Base-by-base conservation (phyloP, 2,329 filamentous ascomycete genomes). In the Beauveria sp. region DNA sequence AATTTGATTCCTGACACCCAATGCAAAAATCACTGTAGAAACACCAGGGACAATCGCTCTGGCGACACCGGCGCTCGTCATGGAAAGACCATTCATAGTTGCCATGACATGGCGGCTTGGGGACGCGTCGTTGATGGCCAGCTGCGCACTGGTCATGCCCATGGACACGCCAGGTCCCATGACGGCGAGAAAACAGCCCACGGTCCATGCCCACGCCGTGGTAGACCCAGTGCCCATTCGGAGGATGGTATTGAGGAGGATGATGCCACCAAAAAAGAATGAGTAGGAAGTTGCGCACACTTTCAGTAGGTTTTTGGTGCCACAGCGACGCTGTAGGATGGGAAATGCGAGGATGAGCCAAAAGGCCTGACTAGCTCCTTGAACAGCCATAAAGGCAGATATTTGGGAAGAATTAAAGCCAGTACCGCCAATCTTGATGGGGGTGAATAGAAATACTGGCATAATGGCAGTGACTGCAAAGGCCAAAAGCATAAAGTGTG, bases 301-400 rank as follows among this genome's bases (percentile, higher is more conserved):
- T 4, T 81, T 79, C 62, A 93, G 74, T 0, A 92, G 76, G 3
- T 79, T 81, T 24, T 84, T 86, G 5, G 89, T 91, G 7, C 89
- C 88, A n/a, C 85, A 71, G 24, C 82, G 82, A 43, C 73, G 76
- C 68, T 93, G 89, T 1, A 92, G 71, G 0, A 79, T 74, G 1
- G 90, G 89, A 68, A 93, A 92, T 26, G 81, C 76, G 14, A 91
- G 64, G 0, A 93, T 77, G 2, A 91, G 81, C 89, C 89, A 93
- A 5, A 83, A 62, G 0, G 88, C 84, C 70, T 93, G 90, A 3
- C 84, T 79, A 14, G 82, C 74, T 10, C 90, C 90, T 22, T 80
- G 81, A 1, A 86, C 62, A 1, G 79, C 83, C 75, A 93, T 82
- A 72, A 87, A 83, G 3, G 84, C 66, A 1, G 87, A 86, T 63